Evolutionary conservation across 208 protist genomes (phyloP), one percentile per base, ranked within the genome.

Genomic region (Jaenimonas drosophilae): DNA sequence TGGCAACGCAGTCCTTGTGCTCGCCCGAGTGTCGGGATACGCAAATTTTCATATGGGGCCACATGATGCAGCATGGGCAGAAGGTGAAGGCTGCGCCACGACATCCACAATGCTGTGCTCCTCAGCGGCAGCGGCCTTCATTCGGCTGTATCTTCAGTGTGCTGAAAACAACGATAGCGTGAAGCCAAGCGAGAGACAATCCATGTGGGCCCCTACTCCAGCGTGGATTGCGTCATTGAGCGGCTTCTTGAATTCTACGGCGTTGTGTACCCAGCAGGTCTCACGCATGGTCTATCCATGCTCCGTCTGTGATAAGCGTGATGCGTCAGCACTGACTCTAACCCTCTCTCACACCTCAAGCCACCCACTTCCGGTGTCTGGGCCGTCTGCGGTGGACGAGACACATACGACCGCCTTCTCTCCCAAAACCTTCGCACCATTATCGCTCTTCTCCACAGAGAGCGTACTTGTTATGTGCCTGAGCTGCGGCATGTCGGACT

Each of bases 391-490:
- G 12, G 19, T 39, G 7, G 39, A 52, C 17, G 65, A 64, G 19
- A 26, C 39, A 19, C 84, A 93, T 55, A 71, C 75, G 0, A 87
- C 74, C 9, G 37, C 83, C 17, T 93, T 93, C 47, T 88, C 79
- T n/a, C 63, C 66, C 1, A 71, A 32, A 14, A 86, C 74, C 17
- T 85, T 93, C 43, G 59, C 51, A n/a, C 66, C 76, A 1, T 47
- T 93, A 28, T 76, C 64, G 14, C 54, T 89, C 45, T 73, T 78
- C 21, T 65, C 77, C 9, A 32, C 69, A 29, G 49, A 76, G 4
- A 59, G 63, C 32, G 73, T 86, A 16, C 25, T 89, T 38, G 76
- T 71, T 32, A 65, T 64, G 3, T 93, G 84, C 29, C 28, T 57
- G 19, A 27, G 46, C 17, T 93, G 84, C 49, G 64, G 65, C 7